Base-by-base conservation (phyloP, 2,329 filamentous ascomycete species). In the Colletotrichum truncatum region DNA sequence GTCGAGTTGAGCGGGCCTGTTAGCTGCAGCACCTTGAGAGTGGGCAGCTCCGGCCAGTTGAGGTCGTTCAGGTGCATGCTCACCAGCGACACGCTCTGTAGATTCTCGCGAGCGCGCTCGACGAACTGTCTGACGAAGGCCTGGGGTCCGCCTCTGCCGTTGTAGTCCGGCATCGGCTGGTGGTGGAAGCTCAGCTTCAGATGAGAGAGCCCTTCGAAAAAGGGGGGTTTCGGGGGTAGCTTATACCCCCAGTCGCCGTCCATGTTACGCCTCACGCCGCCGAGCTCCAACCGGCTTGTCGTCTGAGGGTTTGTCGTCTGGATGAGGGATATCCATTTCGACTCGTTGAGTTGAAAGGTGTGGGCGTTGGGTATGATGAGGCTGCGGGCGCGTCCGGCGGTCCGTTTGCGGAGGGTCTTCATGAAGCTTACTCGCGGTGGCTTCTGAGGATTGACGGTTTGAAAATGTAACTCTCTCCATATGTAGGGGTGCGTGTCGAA, bases 401-500 rank as follows among this genome's bases (percentile, higher is more conserved):
- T 58, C 43, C 66, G 56, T 18, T 54, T 62, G 21, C 48, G 36
- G 9, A 68, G 36, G 14, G 45, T 68, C 51, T 62, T 62, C 11
- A 67, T 36, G 11, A 62, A 68, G 41, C 45, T 43, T 2, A 61
- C 52, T 18, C 51, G 53, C 6, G 64, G 64, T 7, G 60, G 51
- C 51, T 53, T 58, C 21, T 60, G 39, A 11, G 43, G 14, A 11
- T 48, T 57, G 10, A 57, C 26, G 25, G 26, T 26, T 28, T 39
- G 59, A 41, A 68, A 67, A 26, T 52, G 51, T n/a, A 68, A 30
- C 4, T 66, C 39, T 28, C 60, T 49, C 67, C 67, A 68, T 30
- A 68, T 45, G n/a, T 60, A 60, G 12, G 67, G 55, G 48, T 64
- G 66, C 25, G 54, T 60, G 9, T 57, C 46, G 46, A 68, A 48